These are phyloP conservation scores for Fraxinus sp. DNA, from an alignment of 305 asterid species.

Conservation along the genomic window DNA sequence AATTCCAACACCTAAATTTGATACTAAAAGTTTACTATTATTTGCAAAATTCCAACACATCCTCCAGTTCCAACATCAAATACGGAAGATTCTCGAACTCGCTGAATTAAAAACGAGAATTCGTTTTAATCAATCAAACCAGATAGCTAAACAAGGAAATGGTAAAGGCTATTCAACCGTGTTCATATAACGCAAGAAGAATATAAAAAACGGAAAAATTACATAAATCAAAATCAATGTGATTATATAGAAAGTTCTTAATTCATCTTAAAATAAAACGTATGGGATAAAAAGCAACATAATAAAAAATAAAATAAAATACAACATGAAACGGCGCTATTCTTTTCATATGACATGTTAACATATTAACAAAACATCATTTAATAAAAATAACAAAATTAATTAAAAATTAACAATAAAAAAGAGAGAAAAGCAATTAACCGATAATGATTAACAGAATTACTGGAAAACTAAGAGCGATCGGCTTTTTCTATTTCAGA, in stretches of 20 bases:
- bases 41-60: slow-evolving; percentile 22
- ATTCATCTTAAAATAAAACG: not conserved
- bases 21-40: not conserved
- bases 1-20: slow-evolving; percentile 21
- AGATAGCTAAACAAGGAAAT: slow-evolving; percentile 7
- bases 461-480: not conserved
- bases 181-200: not conserved
- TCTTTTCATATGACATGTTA: not conserved
- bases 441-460: not conserved
- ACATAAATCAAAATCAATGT: not conserved
- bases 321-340: not conserved
- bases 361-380: not conserved
- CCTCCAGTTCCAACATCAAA: slow-evolving; percentile 22
- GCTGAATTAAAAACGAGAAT: slow-evolving; percentile 12
- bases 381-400: not conserved
- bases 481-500: not conserved
- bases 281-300: not conserved
- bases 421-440: not conserved
- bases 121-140: not conserved
- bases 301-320: not conserved
- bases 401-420: not conserved
- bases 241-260: not conserved
- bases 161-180: not conserved
- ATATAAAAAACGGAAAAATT: not conserved
- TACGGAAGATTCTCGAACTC: slow-evolving; percentile 11